Percentiles rank a stretch among this genome's conserved stretches.
These are phyloP conservation scores for Aspergillus campestris DNA, from an alignment of 495 filamentous ascomycete species.

Conservation along the genomic window DNA sequence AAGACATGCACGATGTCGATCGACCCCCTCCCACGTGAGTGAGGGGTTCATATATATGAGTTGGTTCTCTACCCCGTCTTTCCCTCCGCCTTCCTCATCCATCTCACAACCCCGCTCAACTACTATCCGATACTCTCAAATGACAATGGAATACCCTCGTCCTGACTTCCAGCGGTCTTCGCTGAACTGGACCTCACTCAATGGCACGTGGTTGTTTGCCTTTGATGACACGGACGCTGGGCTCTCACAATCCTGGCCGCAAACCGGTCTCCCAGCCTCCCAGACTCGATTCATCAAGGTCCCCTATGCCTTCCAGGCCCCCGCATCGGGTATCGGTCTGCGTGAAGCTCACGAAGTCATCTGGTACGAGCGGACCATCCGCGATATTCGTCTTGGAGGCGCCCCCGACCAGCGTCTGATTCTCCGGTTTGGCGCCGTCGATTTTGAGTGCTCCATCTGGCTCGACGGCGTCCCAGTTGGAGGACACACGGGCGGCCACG, in stretches of 20 bases:
- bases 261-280: slow-evolving; percentile 14
- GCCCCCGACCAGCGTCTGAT: slow-evolving; percentile 12
- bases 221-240: slow-evolving; percentile 51
- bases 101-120: no score
- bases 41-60: no score
- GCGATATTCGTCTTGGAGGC: slow-evolving; percentile 33
- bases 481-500: slow-evolving; percentile 27
- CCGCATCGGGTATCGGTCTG: slow-evolving; percentile 46
- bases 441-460: slow-evolving; percentile 31
- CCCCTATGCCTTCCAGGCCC: slow-evolving; percentile 50
- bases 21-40: no score
- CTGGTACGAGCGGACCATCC: slow-evolving; percentile 48
- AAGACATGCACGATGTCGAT: no score
- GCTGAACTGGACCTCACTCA: slow-evolving; percentile 44
- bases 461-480: slow-evolving; percentile 18
- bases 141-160: slow-evolving; percentile 21
- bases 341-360: slow-evolving; percentile 49
- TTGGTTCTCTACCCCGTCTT: no score
- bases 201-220: slow-evolving; percentile 48
- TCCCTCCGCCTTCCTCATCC: no score
- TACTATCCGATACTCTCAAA: no score
- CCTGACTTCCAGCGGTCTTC: slow-evolving; percentile 46
- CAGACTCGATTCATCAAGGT: slow-evolving; percentile 40
- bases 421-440: slow-evolving; percentile 30
- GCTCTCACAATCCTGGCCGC: slow-evolving; percentile 25